phyloP scores from a whole-genome alignment of 164 flowering plant genomes.

The Cinnamomum chago region DNA sequence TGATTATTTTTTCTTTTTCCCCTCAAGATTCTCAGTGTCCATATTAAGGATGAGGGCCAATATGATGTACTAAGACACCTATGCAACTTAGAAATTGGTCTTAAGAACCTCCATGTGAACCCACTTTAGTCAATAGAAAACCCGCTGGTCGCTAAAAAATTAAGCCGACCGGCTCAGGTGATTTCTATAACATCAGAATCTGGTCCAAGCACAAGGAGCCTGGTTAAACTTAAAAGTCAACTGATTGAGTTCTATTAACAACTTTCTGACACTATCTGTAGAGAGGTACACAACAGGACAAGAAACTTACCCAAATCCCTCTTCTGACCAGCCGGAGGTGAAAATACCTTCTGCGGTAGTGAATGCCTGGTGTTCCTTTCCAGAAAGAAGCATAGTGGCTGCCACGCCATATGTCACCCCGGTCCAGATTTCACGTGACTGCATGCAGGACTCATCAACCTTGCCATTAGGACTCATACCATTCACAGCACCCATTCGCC shows the following conservation, averaged over 20 bases:
- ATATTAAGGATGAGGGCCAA: too few species aligned
- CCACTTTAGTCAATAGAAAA: background rate
- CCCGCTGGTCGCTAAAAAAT: background rate
- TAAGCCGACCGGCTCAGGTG: background rate
- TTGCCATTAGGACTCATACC: constrained; percentile 87
- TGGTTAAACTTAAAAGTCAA: background rate
- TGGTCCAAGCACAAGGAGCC: background rate
- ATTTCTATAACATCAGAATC: background rate
- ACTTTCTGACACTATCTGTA: background rate
- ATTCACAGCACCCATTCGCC: constrained; percentile 89
- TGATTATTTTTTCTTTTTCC: too few species aligned
- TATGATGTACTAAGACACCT: too few species aligned
- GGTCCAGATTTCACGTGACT: constrained; percentile 93
- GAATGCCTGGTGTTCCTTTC: constrained; percentile 78
- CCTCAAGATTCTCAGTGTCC: too few species aligned
- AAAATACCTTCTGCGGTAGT: constrained; percentile 86
- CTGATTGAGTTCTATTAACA: background rate
- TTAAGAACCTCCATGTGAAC: too few species aligned
- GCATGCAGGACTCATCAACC: constrained; percentile 92
- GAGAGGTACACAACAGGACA: background rate
- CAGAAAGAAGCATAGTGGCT: constrained; percentile 77
- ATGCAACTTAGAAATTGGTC: too few species aligned
- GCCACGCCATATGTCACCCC: constrained; percentile 88
- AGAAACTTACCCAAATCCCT: constrained; percentile 76
- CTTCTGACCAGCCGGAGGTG: constrained; percentile 87